Evolutionary conservation across 768 basidiomycete genomes (phyloP).

Genomic region (Tulasnella calospora): DNA sequence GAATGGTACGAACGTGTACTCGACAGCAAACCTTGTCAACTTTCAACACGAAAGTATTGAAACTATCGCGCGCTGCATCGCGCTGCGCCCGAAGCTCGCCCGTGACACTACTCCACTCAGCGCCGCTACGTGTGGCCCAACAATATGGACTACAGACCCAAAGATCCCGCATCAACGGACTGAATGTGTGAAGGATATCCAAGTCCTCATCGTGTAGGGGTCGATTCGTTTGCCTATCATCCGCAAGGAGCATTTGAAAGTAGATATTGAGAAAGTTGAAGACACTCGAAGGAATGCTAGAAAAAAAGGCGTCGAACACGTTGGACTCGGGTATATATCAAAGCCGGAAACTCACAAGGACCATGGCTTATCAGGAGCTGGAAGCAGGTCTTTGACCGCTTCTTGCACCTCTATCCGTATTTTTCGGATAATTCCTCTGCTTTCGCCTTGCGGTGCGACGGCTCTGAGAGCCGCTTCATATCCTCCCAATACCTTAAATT

Average conservation of each 20-base stretch:
- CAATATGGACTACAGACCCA: neutral
- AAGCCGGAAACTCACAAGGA: neutral
- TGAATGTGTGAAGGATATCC: neutral
- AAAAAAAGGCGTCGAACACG: neutral
- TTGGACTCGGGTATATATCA: neutral
- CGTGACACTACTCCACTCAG: neutral
- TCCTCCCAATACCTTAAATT: neutral
- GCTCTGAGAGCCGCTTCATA: too few species aligned
- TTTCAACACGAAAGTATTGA: neutral
- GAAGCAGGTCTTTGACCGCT: neutral
- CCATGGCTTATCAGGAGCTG: neutral
- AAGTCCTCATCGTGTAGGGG: neutral
- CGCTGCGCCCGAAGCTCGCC: neutral
- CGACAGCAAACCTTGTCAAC: neutral
- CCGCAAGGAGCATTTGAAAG: neutral
- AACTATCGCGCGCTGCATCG: neutral
- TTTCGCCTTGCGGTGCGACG: too few species aligned
- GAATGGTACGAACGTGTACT: neutral
- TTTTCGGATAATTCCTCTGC: too few species aligned
- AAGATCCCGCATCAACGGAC: neutral
- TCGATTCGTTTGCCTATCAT: neutral
- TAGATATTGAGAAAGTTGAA: neutral
- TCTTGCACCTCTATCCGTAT: neutral
- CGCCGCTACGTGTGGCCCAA: neutral
- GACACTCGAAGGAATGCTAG: neutral